A percentile compares a stretch with the other conserved stretches of the same genome.
Evolutionary conservation across 805 yeast genomes (phyloP).

Genomic region (Candida caryicola): DNA sequence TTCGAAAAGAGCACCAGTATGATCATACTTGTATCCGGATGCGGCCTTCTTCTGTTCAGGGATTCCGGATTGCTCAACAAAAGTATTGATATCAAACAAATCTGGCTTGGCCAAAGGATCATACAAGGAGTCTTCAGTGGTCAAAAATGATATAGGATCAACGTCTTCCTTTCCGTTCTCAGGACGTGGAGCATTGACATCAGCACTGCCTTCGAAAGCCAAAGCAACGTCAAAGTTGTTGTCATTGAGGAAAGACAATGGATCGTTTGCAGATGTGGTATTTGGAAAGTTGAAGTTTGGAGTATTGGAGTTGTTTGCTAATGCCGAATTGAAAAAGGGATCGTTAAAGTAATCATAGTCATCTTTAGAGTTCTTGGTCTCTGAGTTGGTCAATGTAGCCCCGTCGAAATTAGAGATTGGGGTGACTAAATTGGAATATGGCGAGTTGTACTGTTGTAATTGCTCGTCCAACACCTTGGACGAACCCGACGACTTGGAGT

Average conservation of each 20-base stretch:
- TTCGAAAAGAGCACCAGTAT: conserved; percentile 10
- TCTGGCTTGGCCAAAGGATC: conserved; percentile 48
- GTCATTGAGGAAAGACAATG: conserved; percentile 47
- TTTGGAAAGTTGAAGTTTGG: conserved; percentile 7
- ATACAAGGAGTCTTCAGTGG: conserved; percentile 55
- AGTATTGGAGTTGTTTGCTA: conserved; percentile 1
- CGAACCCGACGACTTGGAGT: conserved; percentile 1
- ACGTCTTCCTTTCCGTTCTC: conserved; percentile 11
- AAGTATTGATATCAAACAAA: conserved; percentile 38
- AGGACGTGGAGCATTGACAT: not conserved
- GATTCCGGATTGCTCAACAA: conserved; percentile 8
- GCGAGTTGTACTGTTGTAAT: conserved; percentile 14
- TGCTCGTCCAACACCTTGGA: conserved; percentile 4
- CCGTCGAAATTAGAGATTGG: conserved; percentile 16
- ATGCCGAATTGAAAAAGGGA: conserved; percentile 12
- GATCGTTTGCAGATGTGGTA: conserved; percentile 25
- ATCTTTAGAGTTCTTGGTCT: conserved; percentile 1
- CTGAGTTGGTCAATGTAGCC: conserved; percentile 18
- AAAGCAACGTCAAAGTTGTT: conserved; percentile 52
- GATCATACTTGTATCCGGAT: conserved; percentile 1
- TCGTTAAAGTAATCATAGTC: conserved; percentile 13
- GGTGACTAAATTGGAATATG: conserved; percentile 20
- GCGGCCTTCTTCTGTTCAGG: conserved; percentile 4
- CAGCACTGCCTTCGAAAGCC: conserved; percentile 38
- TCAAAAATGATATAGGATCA: conserved; percentile 43